These are phyloP conservation scores for Xylaria sp. DNA, from an alignment of 2,329 filamentous ascomycete genomes.

Conservation along the genomic window DNA sequence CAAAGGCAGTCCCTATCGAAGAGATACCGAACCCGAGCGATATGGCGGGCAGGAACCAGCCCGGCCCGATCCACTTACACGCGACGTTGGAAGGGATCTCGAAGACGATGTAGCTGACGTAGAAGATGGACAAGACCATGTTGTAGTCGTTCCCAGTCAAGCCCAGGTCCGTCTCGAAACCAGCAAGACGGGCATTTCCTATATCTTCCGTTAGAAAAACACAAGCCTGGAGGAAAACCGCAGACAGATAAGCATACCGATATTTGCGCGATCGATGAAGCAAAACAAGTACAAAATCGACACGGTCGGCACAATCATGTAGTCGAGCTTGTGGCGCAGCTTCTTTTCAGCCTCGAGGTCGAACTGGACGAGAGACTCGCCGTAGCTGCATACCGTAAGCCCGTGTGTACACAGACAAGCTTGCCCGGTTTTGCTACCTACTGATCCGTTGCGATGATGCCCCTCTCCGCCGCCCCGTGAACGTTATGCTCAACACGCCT, in stretches of 20 bases:
- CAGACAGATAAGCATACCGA: constrained; percentile 53
- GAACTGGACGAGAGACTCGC: constrained; percentile 56
- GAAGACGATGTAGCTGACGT: constrained; percentile 74
- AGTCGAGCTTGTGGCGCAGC: constrained; percentile 66
- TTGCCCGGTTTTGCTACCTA: constrained; percentile 31
- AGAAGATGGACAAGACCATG: constrained; percentile 69
- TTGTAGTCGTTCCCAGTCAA: constrained; percentile 72
- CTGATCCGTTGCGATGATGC: constrained; percentile 54
- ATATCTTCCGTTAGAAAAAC: constrained; percentile 2
- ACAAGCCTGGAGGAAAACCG: background rate
- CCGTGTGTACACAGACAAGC: background rate
- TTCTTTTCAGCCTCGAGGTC: constrained; percentile 61
- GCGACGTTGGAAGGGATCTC: constrained; percentile 71
- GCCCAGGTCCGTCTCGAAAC: constrained; percentile 65
- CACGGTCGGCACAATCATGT: constrained; percentile 66
- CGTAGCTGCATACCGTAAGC: constrained; percentile 46
- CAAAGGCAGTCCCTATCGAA: constrained; percentile 70
- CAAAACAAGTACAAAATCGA: constrained; percentile 70
- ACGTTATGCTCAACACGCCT: constrained; percentile 28
- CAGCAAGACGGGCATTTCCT: constrained; percentile 73
- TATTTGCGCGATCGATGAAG: constrained; percentile 73
- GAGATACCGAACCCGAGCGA: constrained; percentile 67
- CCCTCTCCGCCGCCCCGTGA: constrained; percentile 47
- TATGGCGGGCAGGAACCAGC: constrained; percentile 70
- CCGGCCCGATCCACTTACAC: constrained; percentile 74